Percentiles rank a stretch among this genome's conserved stretches.
phyloP scores from a whole-genome alignment of 2,329 filamentous ascomycete species.

The Cladophialophora exuberans region DNA sequence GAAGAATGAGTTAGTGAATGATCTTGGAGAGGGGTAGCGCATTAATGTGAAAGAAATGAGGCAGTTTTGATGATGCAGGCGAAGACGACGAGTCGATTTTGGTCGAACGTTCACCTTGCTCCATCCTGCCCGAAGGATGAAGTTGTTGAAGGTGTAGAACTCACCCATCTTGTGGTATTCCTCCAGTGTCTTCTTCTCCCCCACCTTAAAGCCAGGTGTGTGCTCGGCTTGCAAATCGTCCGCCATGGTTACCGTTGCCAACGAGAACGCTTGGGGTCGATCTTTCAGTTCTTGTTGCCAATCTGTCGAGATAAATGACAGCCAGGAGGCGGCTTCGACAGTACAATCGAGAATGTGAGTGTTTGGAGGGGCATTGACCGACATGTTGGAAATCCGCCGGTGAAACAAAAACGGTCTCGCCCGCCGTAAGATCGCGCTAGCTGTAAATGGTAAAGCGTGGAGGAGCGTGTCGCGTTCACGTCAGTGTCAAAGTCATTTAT shows the following conservation, averaged over 20 bases:
- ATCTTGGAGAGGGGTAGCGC: not conserved
- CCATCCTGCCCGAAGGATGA: not conserved
- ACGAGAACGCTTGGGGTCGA: too few relatives aligned
- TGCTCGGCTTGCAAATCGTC: slow-evolving; percentile 85
- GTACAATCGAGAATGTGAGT: not conserved
- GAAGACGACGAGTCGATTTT: too few relatives aligned
- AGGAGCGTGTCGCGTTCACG: slow-evolving; percentile 12
- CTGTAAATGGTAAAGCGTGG: not conserved
- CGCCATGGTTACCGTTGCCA: slow-evolving; percentile 55
- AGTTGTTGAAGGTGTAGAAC: slow-evolving; percentile 40
- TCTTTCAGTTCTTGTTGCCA: not conserved
- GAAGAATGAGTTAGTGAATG: slow-evolving; percentile 4
- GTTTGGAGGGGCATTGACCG: slow-evolving; percentile 4
- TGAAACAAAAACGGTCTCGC: not conserved
- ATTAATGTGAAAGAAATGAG: too few relatives aligned
- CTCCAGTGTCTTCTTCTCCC: slow-evolving; percentile 96
- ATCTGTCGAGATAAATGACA: not conserved
- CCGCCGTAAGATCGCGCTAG: not conserved
- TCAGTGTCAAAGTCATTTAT: not conserved
- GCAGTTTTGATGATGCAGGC: too few relatives aligned
- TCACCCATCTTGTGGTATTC: slow-evolving; percentile 92
- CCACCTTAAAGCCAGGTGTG: slow-evolving; percentile 96
- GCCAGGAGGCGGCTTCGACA: too few relatives aligned
- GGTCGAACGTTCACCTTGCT: too few relatives aligned
- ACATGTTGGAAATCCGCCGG: too few relatives aligned